These are phyloP conservation scores for Clonostachys rhizophaga DNA, from an alignment of 2,329 filamentous ascomycete genomes.

Conservation along the genomic window DNA sequence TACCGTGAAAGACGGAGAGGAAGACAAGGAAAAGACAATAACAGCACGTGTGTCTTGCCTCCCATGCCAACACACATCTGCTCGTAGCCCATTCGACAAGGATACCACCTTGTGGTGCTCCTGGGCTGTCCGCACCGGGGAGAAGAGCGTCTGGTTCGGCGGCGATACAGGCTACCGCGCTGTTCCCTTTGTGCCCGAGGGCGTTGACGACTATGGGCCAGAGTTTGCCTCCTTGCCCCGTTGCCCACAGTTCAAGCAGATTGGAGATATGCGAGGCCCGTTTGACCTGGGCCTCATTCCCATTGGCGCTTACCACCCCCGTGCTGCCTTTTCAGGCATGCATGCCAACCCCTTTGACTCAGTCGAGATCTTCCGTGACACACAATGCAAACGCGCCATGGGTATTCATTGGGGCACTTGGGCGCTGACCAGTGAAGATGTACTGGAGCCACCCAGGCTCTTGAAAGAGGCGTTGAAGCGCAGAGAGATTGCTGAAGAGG, in stretches of 20 bases:
- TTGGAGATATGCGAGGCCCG: slow-evolving; percentile 74
- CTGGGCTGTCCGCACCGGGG: slow-evolving; percentile 71
- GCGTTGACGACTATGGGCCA: slow-evolving; percentile 65
- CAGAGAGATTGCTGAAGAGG: slow-evolving; percentile 63
- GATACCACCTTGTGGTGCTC: slow-evolving; percentile 81
- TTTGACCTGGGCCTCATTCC: slow-evolving; percentile 92
- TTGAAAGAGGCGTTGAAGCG: slow-evolving; percentile 67
- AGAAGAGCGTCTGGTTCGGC: slow-evolving; percentile 77
- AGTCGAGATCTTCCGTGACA: slow-evolving; percentile 86
- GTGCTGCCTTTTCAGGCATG: slow-evolving; percentile 70
- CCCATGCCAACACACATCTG: slow-evolving; percentile 79
- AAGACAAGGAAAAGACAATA: slow-evolving; percentile 40
- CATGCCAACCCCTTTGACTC: slow-evolving; percentile 84
- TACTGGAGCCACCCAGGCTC: slow-evolving; percentile 73
- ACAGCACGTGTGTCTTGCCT: slow-evolving; percentile 71
- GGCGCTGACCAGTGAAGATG: slow-evolving; percentile 80
- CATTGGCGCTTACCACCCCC: slow-evolving; percentile 82
- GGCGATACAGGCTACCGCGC: slow-evolving; percentile 88
- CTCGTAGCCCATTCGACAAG: slow-evolving; percentile 64
- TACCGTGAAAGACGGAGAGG: slow-evolving; percentile 18
- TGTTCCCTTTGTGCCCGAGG: slow-evolving; percentile 60
- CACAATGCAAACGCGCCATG: slow-evolving; percentile 70
- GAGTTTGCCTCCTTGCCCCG: slow-evolving; percentile 62
- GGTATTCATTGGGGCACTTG: slow-evolving; percentile 94
- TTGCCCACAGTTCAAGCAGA: slow-evolving; percentile 82